Evolutionary conservation across 257 asterid species (phyloP).

Genomic region (Knoxia roxburghii): DNA sequence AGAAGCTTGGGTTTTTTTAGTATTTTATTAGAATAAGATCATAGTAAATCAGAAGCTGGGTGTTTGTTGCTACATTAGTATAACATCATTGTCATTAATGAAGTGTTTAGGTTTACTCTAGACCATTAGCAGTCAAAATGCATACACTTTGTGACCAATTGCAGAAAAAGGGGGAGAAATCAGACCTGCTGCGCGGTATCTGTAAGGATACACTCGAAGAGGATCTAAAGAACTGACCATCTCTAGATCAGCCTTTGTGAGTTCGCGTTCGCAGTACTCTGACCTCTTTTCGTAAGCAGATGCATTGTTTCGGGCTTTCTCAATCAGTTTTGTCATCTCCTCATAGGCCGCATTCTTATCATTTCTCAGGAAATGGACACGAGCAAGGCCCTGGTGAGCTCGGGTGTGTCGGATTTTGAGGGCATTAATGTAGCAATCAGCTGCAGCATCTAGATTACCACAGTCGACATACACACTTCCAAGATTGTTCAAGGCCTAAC

Average conservation of each 20-base stretch:
- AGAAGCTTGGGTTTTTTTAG: too few species aligned
- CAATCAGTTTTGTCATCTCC: conserved; percentile 91
- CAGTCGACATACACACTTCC: conserved; percentile 95
- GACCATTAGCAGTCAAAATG: neutral
- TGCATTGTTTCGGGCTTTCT: conserved; percentile 79
- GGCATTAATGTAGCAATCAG: conserved; percentile 96
- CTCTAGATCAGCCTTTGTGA: conserved; percentile 88
- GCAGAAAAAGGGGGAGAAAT: neutral
- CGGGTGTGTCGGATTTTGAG: conserved; percentile 91
- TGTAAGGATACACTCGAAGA: conserved; percentile 88
- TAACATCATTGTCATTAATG: neutral
- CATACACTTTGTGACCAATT: neutral
- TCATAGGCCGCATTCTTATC: conserved; percentile 84
- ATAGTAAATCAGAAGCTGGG: too few species aligned
- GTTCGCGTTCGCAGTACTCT: conserved; percentile 90
- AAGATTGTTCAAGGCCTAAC: conserved; percentile 91
- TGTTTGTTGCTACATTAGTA: neutral
- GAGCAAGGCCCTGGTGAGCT: conserved; percentile 99
- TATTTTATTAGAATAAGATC: too few species aligned
- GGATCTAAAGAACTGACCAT: conserved; percentile 88
- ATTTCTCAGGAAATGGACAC: conserved; percentile 78
- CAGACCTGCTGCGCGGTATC: conserved; percentile 99
- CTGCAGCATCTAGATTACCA: conserved; percentile 79
- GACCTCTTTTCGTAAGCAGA: conserved; percentile 97
- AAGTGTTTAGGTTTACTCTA: neutral